phyloP scores from a whole-genome alignment of 768 basidiomycete genomes.

The Lyophyllum atratum region DNA sequence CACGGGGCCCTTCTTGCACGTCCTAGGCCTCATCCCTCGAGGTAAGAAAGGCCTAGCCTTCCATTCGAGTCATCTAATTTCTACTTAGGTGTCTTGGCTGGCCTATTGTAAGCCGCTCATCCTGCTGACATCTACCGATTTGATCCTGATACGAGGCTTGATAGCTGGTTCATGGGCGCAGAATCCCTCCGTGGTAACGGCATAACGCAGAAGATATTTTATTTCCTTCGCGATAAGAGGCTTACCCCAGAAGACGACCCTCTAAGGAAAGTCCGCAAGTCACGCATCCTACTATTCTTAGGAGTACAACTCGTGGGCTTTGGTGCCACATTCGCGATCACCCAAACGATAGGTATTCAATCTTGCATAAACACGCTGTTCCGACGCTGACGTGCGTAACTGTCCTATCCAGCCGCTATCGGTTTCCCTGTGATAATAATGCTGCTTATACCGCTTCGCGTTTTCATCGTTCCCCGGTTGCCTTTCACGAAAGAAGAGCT shows the following conservation, averaged over 20 bases:
- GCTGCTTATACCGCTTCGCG: slow-evolving; percentile 76
- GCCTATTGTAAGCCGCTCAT: slow-evolving; percentile 69
- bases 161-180: slow-evolving; percentile 90
- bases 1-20: slow-evolving; percentile 78
- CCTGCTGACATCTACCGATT: not conserved
- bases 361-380: slow-evolving; percentile 27
- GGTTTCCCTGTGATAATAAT: slow-evolving; percentile 91
- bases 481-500: slow-evolving; percentile 81
- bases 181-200: slow-evolving; percentile 81
- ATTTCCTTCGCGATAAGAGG: slow-evolving; percentile 70
- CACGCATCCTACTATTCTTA: slow-evolving; percentile 72
- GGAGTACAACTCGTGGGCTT: slow-evolving; percentile 80
- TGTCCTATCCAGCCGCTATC: slow-evolving; percentile 64
- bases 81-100: slow-evolving; percentile 67
- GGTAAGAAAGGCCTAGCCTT: slow-evolving; percentile 31
- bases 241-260: slow-evolving; percentile 71
- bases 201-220: slow-evolving; percentile 80
- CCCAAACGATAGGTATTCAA: slow-evolving; percentile 76
- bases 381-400: slow-evolving; percentile 16
- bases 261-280: slow-evolving; percentile 71
- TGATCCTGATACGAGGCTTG: not conserved
- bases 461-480: slow-evolving; percentile 68
- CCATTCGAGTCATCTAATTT: not conserved
- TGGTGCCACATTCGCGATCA: slow-evolving; percentile 86
- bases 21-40: slow-evolving; percentile 78